Evolutionary conservation across 2,329 filamentous ascomycete genomes (phyloP).

Genomic region (Annulohypoxylon truncatum): DNA sequence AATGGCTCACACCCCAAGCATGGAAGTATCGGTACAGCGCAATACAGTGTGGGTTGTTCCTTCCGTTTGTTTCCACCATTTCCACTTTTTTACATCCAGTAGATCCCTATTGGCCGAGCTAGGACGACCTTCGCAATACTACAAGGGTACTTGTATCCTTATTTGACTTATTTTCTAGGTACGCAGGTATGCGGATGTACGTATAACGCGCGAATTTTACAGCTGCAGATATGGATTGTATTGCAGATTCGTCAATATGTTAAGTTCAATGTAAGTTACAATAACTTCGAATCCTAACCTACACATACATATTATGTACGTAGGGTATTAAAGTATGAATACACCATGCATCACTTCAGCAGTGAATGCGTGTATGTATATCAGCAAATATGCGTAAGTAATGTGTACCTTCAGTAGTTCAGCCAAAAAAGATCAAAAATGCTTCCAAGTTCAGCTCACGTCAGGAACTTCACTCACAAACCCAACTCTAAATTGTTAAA

Average conservation of each 20-base stretch:
- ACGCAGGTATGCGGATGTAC: conserved; percentile 8
- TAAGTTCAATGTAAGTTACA: neutral
- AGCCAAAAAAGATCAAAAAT: no score
- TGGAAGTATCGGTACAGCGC: conserved; percentile 34
- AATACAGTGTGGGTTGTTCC: conserved; percentile 33
- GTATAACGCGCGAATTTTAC: conserved; percentile 18
- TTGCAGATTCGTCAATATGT: neutral
- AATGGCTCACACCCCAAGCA: conserved; percentile 3
- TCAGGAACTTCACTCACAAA: conserved; percentile 12
- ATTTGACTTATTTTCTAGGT: conserved; percentile 15
- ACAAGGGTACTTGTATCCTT: conserved; percentile 5
- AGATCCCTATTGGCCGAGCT: conserved; percentile 33
- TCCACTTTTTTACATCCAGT: conserved; percentile 16
- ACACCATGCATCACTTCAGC: neutral
- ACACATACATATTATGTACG: neutral
- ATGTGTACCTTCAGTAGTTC: no score
- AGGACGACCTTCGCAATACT: conserved; percentile 27
- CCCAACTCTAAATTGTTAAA: conserved; percentile 21
- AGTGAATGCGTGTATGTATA: neutral
- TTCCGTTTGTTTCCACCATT: conserved; percentile 26
- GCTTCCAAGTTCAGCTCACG: no score
- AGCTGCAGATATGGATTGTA: neutral
- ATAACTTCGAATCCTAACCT: neutral
- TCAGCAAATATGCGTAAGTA: neutral
- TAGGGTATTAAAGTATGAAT: neutral